Base-by-base conservation (phyloP, 148 eudicot genomes). In the Fagopyrum esculentum region DNA sequence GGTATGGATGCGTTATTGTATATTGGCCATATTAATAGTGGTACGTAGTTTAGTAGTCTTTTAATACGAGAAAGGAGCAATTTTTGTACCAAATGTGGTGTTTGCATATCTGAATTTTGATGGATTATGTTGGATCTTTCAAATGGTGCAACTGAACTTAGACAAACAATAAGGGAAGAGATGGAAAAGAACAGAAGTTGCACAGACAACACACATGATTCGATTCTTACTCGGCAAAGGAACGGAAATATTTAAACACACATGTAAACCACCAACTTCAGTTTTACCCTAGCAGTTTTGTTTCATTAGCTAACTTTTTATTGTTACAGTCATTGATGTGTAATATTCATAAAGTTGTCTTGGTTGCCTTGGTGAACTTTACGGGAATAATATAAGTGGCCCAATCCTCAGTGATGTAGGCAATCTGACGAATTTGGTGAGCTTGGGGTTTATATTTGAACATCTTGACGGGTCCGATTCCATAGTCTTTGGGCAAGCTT, bases 361-460 rank as follows among this genome's bases (percentile, higher is more conserved):
- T 77, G 44, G 43, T 85, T 73, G 68, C 84, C 70, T 70, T 87
- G 92, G 99, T 89, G 99, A 95, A 77, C 85, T 95, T 63, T 95
- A 95, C 86, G 90, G 99, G 55, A 95, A 95, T 74, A 92, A 92
- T 80, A 85, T 95, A 73, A 90, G 83, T 75, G 99, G 99, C 44
- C 92, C 90, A 63, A 84, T 95, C 51, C 99, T 97, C 7, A 86
- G 84, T 82, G 99, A 92, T 75, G 81, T 95, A 79, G 99, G 99
- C 11, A 92, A 95, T 79, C 85, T 95, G 81, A 95, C 99, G 17
- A 92, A 90, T 74, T 81, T 95, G 81, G 99, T 95, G 85, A 95
- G 99, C 90, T 85, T 95, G 26, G 91, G 99, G 92, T 81, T 92
- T 95, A 74, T 95, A 95, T 83, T 77, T 95, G 84, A 95, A 95